Evolutionary conservation across 148 eudicot genomes (phyloP).

Genomic region (Nyssa sinensis): DNA sequence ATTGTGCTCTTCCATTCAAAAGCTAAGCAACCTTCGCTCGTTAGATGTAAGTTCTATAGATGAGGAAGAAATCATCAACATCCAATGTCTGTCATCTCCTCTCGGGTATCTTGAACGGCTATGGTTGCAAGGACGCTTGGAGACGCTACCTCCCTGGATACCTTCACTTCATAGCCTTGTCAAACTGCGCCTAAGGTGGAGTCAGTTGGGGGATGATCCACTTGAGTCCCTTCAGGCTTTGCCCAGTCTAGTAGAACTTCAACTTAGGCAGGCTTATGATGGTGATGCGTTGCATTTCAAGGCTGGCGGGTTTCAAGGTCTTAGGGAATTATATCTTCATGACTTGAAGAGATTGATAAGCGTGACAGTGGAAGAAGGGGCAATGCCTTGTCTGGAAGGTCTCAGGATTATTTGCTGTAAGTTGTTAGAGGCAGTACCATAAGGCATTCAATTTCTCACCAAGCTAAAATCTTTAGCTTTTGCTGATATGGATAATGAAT

Average conservation of each 20-base stretch:
- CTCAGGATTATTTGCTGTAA: not conserved
- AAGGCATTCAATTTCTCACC: not conserved
- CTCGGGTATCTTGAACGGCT: slow-evolving; percentile 3
- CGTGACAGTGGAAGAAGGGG: not conserved
- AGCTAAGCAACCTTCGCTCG: not conserved
- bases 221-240: not conserved
- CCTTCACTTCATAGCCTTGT: not conserved
- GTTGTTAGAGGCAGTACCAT: not conserved
- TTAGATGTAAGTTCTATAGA: not conserved
- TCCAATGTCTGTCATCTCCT: not conserved
- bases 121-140: not conserved
- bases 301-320: not conserved
- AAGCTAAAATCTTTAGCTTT: not conserved
- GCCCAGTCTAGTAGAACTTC: not conserved
- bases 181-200: not conserved
- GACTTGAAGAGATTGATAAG: not conserved
- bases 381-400: not conserved
- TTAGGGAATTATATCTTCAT: not conserved
- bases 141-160: not conserved
- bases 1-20: slow-evolving; percentile 7
- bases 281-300: not conserved
- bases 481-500: not conserved
- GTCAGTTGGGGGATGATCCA: not conserved
- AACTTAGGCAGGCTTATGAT: not conserved
- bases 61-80: not conserved